Conservation (phyloP, 2,329 filamentous ascomycete genomes). For the Fusarium phyllophilum region DNA sequence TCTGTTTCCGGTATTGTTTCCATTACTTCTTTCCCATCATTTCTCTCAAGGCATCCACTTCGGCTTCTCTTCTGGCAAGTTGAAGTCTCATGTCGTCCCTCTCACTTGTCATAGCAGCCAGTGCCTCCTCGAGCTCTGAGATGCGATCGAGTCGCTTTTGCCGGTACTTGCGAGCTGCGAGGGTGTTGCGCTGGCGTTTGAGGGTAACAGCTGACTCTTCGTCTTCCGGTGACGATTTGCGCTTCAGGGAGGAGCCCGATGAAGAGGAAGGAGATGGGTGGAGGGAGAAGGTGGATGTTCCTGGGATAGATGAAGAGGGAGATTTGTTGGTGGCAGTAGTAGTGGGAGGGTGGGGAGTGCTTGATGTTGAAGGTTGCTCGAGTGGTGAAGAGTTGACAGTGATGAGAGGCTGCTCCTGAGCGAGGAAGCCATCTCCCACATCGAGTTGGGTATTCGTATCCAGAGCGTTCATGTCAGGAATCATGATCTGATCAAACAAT, state of each 20-base stretch:
- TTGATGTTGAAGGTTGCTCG: conserved; percentile 17
- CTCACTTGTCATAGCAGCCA: conserved; percentile 69
- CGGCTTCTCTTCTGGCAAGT: conserved; percentile 72
- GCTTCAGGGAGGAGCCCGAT: conserved; percentile 34
- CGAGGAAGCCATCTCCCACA: conserved; percentile 31
- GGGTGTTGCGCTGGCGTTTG: conserved; percentile 75
- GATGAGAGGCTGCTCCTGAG: conserved; percentile 26
- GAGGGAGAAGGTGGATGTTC: conserved; percentile 39
- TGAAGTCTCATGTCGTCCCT: conserved; percentile 71
- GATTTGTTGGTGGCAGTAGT: conserved; percentile 27
- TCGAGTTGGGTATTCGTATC: conserved; percentile 19
- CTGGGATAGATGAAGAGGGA: conserved; percentile 34
- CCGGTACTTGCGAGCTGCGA: conserved; percentile 77
- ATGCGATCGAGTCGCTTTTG: conserved; percentile 77
- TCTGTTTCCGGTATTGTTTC: conserved; percentile 18
- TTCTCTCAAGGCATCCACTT: conserved; percentile 68
- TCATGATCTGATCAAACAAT: conserved; percentile 27
- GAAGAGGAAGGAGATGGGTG: conserved; percentile 35
- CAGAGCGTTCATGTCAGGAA: conserved; percentile 17
- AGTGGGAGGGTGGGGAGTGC: conserved; percentile 6
- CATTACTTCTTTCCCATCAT: conserved; percentile 52
- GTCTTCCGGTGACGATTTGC: conserved; percentile 39
- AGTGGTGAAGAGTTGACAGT: conserved; percentile 22
- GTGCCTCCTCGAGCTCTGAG: conserved; percentile 66
- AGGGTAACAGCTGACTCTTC: conserved; percentile 45